phyloP scores from a whole-genome alignment of 257 asterid genomes.

The Ophiorrhiza pumila region DNA sequence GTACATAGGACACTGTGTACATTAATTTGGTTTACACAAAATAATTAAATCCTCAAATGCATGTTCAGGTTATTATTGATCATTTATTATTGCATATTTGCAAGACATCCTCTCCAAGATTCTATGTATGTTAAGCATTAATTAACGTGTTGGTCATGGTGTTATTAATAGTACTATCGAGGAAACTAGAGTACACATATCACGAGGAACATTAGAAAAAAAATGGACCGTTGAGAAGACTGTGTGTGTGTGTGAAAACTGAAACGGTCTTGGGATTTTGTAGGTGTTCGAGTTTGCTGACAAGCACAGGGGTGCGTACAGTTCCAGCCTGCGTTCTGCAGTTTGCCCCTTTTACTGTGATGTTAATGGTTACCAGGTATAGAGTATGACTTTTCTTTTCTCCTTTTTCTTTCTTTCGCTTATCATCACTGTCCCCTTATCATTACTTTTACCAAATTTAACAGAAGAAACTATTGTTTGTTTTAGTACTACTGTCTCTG shows the following conservation, averaged over 20 bases:
- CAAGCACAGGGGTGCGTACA: slow-evolving; percentile 83
- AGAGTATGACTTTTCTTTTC: too few relatives aligned
- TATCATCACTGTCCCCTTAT: too few relatives aligned
- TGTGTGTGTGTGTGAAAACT: slow-evolving; percentile 9
- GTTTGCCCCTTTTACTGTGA: slow-evolving; percentile 95
- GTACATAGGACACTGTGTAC: not conserved
- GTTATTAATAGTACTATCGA: not conserved
- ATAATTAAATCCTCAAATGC: not conserved
- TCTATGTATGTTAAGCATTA: not conserved
- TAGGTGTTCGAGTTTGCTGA: slow-evolving; percentile 91
- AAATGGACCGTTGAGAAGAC: slow-evolving; percentile 18
- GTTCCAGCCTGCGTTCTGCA: slow-evolving; percentile 61
- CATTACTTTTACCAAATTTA: too few relatives aligned
- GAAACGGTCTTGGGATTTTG: slow-evolving; percentile 15
- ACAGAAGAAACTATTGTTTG: too few relatives aligned
- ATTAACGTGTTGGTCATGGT: not conserved
- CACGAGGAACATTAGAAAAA: slow-evolving; percentile 16
- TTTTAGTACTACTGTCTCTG: too few relatives aligned
- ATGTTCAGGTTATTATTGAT: not conserved
- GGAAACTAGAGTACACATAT: not conserved
- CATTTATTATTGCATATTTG: not conserved
- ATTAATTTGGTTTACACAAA: too few relatives aligned
- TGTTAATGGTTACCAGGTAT: slow-evolving; percentile 78
- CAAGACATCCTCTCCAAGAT: slow-evolving; percentile 10
- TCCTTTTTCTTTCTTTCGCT: not conserved